Percentiles rank a stretch among this genome's conserved stretches.
Evolutionary conservation across 305 asterid genomes (phyloP).

Genomic region (Solanum aculeatissimum): DNA sequence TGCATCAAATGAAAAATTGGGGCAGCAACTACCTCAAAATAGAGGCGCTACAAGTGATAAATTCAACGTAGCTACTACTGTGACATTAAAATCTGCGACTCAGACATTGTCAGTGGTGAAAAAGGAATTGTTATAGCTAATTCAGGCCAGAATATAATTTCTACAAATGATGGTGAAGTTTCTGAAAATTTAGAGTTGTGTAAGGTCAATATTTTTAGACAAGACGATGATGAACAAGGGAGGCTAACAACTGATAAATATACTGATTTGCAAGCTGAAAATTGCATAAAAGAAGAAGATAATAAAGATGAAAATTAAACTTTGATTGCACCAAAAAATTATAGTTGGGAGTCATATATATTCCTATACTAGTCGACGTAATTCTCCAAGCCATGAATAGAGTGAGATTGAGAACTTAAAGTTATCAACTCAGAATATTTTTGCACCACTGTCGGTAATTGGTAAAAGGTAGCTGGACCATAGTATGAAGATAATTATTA

Average conservation of each 20-base stretch:
- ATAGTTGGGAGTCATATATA: neutral
- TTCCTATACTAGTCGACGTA: neutral
- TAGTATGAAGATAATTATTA: neutral
- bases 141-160: no score
- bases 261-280: no score
- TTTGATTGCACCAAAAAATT: neutral
- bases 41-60: neutral
- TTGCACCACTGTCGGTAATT: no score
- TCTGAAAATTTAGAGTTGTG: neutral
- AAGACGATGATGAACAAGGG: neutral
- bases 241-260: no score
- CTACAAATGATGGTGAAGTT: neutral
- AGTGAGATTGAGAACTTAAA: neutral
- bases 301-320: neutral
- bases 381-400: neutral
- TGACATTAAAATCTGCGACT: neutral
- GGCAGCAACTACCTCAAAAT: neutral
- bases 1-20: no score
- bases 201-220: neutral
- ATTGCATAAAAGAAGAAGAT: no score
- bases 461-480: neutral
- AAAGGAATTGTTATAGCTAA: neutral
- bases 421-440: neutral
- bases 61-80: neutral
- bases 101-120: neutral